Percentiles rank a stretch among this genome's conserved stretches.
Evolutionary conservation across 2,329 filamentous ascomycete genomes (phyloP).

Genomic region (Boeremia lycopersici): DNA sequence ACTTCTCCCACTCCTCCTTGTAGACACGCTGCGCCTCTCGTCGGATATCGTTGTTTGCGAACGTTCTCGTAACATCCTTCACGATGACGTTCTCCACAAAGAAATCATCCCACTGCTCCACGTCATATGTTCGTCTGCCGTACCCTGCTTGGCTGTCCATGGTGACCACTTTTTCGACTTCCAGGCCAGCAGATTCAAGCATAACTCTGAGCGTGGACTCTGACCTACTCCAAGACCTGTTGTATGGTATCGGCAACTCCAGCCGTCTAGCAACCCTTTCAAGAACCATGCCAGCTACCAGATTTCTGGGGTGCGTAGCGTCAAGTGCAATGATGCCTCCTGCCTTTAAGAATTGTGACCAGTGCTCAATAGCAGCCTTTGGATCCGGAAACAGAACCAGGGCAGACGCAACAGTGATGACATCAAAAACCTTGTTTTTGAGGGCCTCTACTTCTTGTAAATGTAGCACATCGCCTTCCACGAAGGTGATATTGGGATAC

Average conservation of each 20-base stretch:
- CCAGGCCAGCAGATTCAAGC: constrained; percentile 45
- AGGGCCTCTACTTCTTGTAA: constrained; percentile 36
- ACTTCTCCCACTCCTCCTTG: constrained; percentile 48
- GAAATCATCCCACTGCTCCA: constrained; percentile 41
- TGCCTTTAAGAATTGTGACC: constrained; percentile 49
- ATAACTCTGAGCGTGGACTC: constrained; percentile 39
- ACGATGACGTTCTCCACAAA: constrained; percentile 45
- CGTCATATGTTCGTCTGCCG: constrained; percentile 33
- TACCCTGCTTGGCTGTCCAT: constrained; percentile 45
- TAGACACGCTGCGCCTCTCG: constrained; percentile 42
- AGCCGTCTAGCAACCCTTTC: constrained; percentile 46
- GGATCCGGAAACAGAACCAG: constrained; percentile 51
- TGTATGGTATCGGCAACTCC: constrained; percentile 42
- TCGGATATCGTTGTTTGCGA: constrained; percentile 39
- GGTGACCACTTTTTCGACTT: constrained; percentile 38
- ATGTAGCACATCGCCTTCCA: constrained; percentile 47
- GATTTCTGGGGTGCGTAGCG: constrained; percentile 47
- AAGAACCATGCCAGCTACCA: constrained; percentile 46
- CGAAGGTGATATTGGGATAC: constrained; percentile 43
- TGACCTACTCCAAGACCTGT: constrained; percentile 45
- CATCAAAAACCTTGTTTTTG: constrained; percentile 36
- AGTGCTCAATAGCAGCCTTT: constrained; percentile 44
- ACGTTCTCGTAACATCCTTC: constrained; percentile 30
- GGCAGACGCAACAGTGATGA: constrained; percentile 50
- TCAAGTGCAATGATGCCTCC: constrained; percentile 49